Base-by-base conservation (phyloP, 78 protist genomes). In the Polysphondylium violaceum region DNA sequence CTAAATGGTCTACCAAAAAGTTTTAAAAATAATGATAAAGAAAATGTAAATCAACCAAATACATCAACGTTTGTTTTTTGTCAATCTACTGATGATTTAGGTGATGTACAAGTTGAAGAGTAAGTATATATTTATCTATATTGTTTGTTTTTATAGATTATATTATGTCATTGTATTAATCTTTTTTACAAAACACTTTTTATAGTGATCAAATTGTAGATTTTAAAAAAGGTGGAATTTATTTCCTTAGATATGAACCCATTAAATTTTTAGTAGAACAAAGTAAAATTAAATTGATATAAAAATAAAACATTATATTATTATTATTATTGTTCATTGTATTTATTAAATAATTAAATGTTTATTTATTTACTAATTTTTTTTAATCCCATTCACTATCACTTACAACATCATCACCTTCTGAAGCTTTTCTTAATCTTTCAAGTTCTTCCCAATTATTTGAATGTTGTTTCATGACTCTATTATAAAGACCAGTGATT, bases 201-300 rank as follows among this genome's bases (percentile, higher is more conserved):
- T 25, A n/a, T 58, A 69, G 91, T 43, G 77, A 83, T 31, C n/a
- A 47, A 35, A 59, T 27, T 58, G 38, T 56, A 25, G 91, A 69
- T 29, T 69, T 78, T 33, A 55, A 78, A 60, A 63, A 65, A 65
- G 27, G 64, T 2, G 36, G 36, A 43, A 83, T 83, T 23, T 83
- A 69, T 14, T 83, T 83, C 41, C 16, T 83, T 38, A 83, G 33
- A 69, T 83, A 83, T 58, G 8, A 31, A 31, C 50, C 79, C 8
- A 83, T 83, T 9, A 33, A 40, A 64, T 21, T 14, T 14, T 58
- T 83, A 7, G 91, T 83, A 8, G 79, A 83, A 33, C 44, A 40
- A 19, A 61, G 79, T 19, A 83, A 59, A 69, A 59, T 83, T 33
- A 63, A 67, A 33, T 33, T 83, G 40, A 83, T 83, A 21, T 83